These are phyloP conservation scores for Hyaloperonospora arabidopsidis DNA, from an alignment of 352 stramenopile genomes.

Conservation along the genomic window DNA sequence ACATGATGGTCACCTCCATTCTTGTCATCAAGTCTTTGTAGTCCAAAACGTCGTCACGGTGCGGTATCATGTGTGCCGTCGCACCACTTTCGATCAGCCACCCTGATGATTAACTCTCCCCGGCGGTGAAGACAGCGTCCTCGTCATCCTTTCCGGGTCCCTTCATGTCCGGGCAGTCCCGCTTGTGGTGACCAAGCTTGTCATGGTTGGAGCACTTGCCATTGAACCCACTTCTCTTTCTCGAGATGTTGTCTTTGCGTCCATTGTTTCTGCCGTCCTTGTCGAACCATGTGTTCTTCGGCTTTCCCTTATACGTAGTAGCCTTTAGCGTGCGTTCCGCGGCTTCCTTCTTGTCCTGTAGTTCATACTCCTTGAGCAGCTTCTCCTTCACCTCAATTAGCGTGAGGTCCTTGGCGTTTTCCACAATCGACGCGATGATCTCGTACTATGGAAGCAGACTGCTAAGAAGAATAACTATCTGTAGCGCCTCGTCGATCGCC, in stretches of 20 bases:
- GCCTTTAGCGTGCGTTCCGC: slow-evolving; percentile 1
- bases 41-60: too few relatives aligned
- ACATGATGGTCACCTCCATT: slow-evolving; percentile 13
- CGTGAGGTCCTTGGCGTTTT: neutral
- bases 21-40: neutral
- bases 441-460: neutral
- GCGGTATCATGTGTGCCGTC: too few relatives aligned
- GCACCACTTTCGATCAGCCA: too few relatives aligned
- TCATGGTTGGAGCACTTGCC: slow-evolving; percentile 15
- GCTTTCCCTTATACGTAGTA: neutral
- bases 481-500: neutral
- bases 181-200: slow-evolving; percentile 2
- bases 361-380: slow-evolving; percentile 21
- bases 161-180: too few relatives aligned
- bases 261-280: neutral
- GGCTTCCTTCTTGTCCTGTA: slow-evolving; percentile 7
- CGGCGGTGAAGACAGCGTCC: slow-evolving; percentile 1
- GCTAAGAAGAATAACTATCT: neutral
- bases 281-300: too few relatives aligned
- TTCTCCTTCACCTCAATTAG: slow-evolving; percentile 16
- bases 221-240: slow-evolving; percentile 6
- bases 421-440: neutral
- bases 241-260: neutral
- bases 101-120: neutral
- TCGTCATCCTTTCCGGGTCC: slow-evolving; percentile 10